Evolutionary conservation across 176 grass and related monocot species (phyloP).

Genomic region (Phoenix roebelenii): DNA sequence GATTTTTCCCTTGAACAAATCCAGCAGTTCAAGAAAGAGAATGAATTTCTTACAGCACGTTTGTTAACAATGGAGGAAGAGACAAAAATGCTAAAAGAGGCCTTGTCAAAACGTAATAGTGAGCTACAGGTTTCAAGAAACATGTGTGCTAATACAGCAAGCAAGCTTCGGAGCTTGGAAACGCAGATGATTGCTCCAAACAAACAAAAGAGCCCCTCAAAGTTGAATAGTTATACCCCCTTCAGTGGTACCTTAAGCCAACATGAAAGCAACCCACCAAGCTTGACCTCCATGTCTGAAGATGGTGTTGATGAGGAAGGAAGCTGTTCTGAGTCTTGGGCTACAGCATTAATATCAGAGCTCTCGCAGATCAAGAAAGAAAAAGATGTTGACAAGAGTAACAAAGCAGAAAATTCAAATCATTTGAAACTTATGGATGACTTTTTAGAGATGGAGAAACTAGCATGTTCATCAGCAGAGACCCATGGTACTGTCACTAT

Average conservation of each 20-base stretch:
- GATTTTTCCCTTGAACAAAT: slow-evolving; percentile 64
- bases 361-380: slow-evolving; percentile 83
- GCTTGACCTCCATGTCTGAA: slow-evolving; percentile 97
- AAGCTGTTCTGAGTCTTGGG: slow-evolving; percentile 83
- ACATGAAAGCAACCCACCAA: slow-evolving; percentile 85
- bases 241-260: slow-evolving; percentile 62
- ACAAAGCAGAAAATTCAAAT: slow-evolving; percentile 42
- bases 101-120: slow-evolving; percentile 74
- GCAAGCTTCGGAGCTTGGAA: slow-evolving; percentile 80
- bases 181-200: slow-evolving; percentile 55
- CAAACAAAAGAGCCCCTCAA: slow-evolving; percentile 49
- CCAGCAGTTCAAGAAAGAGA: slow-evolving; percentile 81
- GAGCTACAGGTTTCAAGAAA: slow-evolving; percentile 86
- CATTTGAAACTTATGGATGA: slow-evolving; percentile 98
- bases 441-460: slow-evolving; percentile 98
- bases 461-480: slow-evolving; percentile 63
- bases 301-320: slow-evolving; percentile 92
- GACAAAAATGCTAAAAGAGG: slow-evolving; percentile 98
- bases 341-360: slow-evolving; percentile 69
- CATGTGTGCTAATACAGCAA: slow-evolving; percentile 74
- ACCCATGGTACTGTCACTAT: slow-evolving; percentile 20
- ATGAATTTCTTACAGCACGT: slow-evolving; percentile 83
- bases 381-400: slow-evolving; percentile 41
- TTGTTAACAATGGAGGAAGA: slow-evolving; percentile 89
- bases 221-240: slow-evolving; percentile 51